Evolutionary conservation across 169 alveolate species (phyloP).

Genomic region (Plasmodium yoelii): DNA sequence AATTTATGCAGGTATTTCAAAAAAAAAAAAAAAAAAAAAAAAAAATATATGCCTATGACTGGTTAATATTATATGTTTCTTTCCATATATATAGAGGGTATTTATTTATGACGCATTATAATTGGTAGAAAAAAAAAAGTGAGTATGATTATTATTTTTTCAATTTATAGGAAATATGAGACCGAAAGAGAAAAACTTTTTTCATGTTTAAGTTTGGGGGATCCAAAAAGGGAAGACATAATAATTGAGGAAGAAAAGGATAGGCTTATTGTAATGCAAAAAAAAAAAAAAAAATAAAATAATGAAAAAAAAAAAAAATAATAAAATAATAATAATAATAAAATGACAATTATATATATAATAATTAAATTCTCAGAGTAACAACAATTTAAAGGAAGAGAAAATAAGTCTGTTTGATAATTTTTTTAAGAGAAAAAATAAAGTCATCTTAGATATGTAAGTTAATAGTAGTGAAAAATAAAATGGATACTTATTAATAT

Average conservation of each 20-base stretch:
- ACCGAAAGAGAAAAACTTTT: conserved; percentile 45
- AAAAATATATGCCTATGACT: background rate
- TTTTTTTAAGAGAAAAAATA: conserved; percentile 46
- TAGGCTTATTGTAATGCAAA: background rate
- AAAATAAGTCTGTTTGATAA: conserved; percentile 22
- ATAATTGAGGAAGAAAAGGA: conserved; percentile 6
- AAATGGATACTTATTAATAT: background rate
- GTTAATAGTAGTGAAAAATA: background rate
- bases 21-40: background rate
- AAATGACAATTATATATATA: no score
- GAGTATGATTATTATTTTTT: background rate
- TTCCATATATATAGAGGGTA: no score
- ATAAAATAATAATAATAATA: background rate
- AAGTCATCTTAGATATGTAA: conserved; percentile 45
- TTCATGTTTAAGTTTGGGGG: background rate
- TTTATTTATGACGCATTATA: no score
- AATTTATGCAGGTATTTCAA: conserved; percentile 44
- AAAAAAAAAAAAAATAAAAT: no score
- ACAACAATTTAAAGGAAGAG: background rate
- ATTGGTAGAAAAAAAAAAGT: no score
- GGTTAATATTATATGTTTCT: background rate
- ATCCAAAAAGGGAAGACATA: conserved; percentile 15
- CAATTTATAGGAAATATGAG: conserved; percentile 33
- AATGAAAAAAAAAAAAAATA: background rate
- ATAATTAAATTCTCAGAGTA: no score